phyloP scores from a whole-genome alignment of 352 stramenopile genomes.

The Pythium scleroteichum region DNA sequence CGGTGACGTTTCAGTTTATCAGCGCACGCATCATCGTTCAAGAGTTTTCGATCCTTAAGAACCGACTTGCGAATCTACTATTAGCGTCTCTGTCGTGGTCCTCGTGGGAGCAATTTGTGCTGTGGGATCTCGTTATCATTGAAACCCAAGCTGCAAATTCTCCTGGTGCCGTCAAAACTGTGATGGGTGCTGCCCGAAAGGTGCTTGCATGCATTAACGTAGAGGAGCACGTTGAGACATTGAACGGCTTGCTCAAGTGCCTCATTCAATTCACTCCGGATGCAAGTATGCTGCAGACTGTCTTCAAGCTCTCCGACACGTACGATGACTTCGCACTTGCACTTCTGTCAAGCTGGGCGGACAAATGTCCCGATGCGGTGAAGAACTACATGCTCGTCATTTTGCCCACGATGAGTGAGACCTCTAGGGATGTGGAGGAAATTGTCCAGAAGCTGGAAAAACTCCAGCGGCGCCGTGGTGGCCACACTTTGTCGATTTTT shows the following conservation, averaged over 20 bases:
- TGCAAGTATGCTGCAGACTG: constrained; percentile 60
- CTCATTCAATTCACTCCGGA: constrained; percentile 72
- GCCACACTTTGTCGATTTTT: constrained; percentile 37
- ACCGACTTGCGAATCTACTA: constrained; percentile 67
- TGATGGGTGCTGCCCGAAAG: constrained; percentile 75
- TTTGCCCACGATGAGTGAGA: constrained; percentile 36
- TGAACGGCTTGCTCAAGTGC: constrained; percentile 78
- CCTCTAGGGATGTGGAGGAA: constrained; percentile 49
- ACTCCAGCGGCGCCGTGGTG: constrained; percentile 44
- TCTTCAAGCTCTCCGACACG: constrained; percentile 66
- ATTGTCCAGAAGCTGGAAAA: constrained; percentile 65
- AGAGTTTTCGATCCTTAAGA: constrained; percentile 75
- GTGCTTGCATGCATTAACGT: constrained; percentile 76
- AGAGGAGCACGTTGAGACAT: constrained; percentile 65
- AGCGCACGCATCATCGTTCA: constrained; percentile 65
- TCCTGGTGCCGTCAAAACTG: constrained; percentile 34
- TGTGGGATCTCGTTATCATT: constrained; percentile 77
- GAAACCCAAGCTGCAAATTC: constrained; percentile 58
- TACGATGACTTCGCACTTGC: constrained; percentile 72
- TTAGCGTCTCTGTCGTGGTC: constrained; percentile 79
- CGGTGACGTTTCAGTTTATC: constrained; percentile 56
- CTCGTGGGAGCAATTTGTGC: constrained; percentile 79
- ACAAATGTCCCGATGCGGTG: constrained; percentile 63
- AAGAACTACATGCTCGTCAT: constrained; percentile 56
- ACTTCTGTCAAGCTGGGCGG: constrained; percentile 69